Conservation (phyloP, 139 green algal species). For the Medakamo hakoo region DNA sequence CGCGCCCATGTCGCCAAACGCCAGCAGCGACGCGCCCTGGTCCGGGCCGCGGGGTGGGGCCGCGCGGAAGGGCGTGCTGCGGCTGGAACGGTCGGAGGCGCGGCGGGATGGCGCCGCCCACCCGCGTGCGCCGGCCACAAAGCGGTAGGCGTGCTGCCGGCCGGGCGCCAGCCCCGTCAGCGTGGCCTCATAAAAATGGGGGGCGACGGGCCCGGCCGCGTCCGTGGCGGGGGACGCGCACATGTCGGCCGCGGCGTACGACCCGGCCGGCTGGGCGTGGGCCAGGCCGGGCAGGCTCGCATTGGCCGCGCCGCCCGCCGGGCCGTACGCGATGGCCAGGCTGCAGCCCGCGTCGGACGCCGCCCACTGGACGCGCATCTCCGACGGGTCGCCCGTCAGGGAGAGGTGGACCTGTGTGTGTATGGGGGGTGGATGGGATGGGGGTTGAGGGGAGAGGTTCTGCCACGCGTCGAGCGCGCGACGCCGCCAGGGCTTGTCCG, state of each 20-base stretch:
- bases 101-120: background rate
- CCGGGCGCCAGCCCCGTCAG: constrained; percentile 25
- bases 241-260: constrained; percentile 21
- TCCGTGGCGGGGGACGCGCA: constrained; percentile 23
- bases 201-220: constrained; percentile 9
- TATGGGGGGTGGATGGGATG: background rate
- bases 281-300: too few relatives aligned
- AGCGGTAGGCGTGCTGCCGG: constrained; percentile 15
- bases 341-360: background rate
- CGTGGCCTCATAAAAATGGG: constrained; percentile 22
- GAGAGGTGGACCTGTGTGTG: background rate
- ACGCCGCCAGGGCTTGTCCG: too few relatives aligned
- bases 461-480: too few relatives aligned
- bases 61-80: constrained; percentile 16
- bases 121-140: background rate
- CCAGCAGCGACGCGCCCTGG: constrained; percentile 37
- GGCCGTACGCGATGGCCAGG: background rate
- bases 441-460: too few relatives aligned
- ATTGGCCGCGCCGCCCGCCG: background rate
- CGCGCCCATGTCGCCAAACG: constrained; percentile 61
- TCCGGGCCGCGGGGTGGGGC: constrained; percentile 4
- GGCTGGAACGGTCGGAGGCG: constrained; percentile 2
- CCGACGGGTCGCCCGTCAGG: background rate
- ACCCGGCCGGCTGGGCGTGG: too few relatives aligned
- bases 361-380: background rate